Conservation (phyloP, 208 protist species). For the Jaenimonas drosophilae region DNA sequence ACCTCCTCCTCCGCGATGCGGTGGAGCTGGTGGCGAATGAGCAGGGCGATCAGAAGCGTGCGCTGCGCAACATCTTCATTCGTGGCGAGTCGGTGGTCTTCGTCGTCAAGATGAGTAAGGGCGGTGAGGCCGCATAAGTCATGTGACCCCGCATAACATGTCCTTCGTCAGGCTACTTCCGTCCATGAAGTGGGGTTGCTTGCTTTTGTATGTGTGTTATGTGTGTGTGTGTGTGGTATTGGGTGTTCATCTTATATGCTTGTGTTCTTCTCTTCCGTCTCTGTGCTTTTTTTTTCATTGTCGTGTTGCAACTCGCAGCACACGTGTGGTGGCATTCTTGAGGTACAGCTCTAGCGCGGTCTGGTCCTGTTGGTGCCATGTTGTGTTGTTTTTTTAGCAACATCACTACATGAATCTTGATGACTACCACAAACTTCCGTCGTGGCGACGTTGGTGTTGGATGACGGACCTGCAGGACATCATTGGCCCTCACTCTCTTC, state of each 20-base stretch:
- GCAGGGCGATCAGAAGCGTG: slow-evolving; percentile 94
- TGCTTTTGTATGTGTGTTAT: background rate
- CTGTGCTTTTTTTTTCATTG: background rate
- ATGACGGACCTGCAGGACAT: slow-evolving; percentile 25
- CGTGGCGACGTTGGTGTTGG: slow-evolving; percentile 17
- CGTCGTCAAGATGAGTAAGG: slow-evolving; percentile 92
- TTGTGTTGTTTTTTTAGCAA: no score
- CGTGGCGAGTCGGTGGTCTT: slow-evolving; percentile 99
- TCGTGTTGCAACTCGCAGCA: background rate
- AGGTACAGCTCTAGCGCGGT: background rate
- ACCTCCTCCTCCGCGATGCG: slow-evolving; percentile 97
- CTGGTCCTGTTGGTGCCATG: no score
- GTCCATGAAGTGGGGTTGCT: background rate
- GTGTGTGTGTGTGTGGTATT: background rate
- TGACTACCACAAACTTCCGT: background rate
- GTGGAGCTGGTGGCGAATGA: slow-evolving; percentile 54
- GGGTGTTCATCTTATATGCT: background rate
- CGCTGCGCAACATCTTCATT: slow-evolving; percentile 98
- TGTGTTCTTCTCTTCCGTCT: slow-evolving; percentile 3
- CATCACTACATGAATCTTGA: background rate
- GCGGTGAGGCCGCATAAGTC: no score
- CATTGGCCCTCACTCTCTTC: slow-evolving; percentile 17
- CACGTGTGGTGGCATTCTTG: background rate
- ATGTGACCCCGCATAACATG: no score
- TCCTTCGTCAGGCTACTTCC: no score